Percentiles rank a stretch among this genome's conserved stretches.
These are phyloP conservation scores for Tubosaeta sp. DNA, from an alignment of 768 basidiomycete genomes.

Conservation along the genomic window DNA sequence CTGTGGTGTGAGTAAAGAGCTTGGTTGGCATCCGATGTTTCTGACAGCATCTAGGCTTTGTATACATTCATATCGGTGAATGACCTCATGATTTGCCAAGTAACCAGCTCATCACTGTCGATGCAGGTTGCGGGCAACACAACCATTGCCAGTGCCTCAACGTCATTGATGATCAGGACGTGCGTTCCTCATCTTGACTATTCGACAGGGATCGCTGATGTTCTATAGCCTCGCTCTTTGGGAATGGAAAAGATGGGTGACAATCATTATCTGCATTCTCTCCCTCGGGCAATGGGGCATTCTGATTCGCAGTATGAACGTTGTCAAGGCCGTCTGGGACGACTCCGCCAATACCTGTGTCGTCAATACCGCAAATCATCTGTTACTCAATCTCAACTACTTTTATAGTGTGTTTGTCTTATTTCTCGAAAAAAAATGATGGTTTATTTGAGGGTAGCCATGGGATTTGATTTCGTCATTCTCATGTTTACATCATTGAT, in stretches of 20 bases:
- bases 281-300: conserved; percentile 64
- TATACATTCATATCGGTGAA: conserved; percentile 67
- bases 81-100: not conserved
- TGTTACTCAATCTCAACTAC: conserved; percentile 59
- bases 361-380: conserved; percentile 50
- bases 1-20: conserved; percentile 44
- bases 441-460: conserved; percentile 38
- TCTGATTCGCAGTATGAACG: conserved; percentile 64
- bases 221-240: conserved; percentile 59
- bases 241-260: conserved; percentile 53
- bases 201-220: conserved; percentile 20
- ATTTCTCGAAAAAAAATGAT: not conserved
- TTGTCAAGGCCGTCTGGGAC: conserved; percentile 57
- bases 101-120: conserved; percentile 1
- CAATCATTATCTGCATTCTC: conserved; percentile 48
- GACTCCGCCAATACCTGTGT: conserved; percentile 38
- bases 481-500: conserved; percentile 52
- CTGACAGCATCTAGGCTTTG: conserved; percentile 41
- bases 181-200: conserved; percentile 21
- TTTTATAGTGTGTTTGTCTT: conserved; percentile 57
- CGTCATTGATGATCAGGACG: conserved; percentile 70
- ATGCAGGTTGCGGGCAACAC: conserved; percentile 25
- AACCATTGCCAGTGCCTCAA: conserved; percentile 31
- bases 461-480: conserved; percentile 65
- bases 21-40: not conserved